phyloP scores from a whole-genome alignment of 140 eudicot species.

The Ambrosia hybrid region DNA sequence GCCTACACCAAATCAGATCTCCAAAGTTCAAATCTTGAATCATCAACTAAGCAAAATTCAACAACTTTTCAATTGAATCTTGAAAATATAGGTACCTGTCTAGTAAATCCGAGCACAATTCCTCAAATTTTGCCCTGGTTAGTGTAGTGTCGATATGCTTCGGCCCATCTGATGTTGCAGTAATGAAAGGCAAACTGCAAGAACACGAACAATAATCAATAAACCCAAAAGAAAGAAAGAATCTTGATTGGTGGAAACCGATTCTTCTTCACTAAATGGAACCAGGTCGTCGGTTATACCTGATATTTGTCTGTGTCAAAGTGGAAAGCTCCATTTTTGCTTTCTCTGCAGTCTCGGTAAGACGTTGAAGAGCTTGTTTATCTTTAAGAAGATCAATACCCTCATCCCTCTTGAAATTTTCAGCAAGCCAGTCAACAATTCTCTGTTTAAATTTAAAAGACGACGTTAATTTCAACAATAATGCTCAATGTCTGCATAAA shows the following conservation, averaged over 20 bases:
- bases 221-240: neutral
- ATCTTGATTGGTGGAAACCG: neutral
- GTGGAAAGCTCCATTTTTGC: constrained; percentile 80
- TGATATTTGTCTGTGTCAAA: constrained; percentile 67
- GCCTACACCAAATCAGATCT: constrained; percentile 39
- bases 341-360: constrained; percentile 70
- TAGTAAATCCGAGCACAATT: constrained; percentile 60
- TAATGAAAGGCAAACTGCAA: constrained; percentile 67
- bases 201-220: constrained; percentile 9
- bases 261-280: neutral
- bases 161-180: constrained; percentile 73
- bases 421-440: constrained; percentile 73
- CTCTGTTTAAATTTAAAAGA: constrained; percentile 40
- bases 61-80: neutral
- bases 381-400: constrained; percentile 74
- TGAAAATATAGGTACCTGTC: constrained; percentile 46
- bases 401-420: constrained; percentile 53
- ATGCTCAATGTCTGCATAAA: neutral
- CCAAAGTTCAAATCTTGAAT: constrained; percentile 22
- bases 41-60: neutral
- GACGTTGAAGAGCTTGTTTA: constrained; percentile 72
- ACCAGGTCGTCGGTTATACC: constrained; percentile 28
- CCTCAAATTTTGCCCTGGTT: constrained; percentile 68
- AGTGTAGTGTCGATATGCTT: constrained; percentile 68
- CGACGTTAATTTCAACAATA: neutral